Conservation (phyloP, 306 rosid species). For the Boehmeria nivea region DNA sequence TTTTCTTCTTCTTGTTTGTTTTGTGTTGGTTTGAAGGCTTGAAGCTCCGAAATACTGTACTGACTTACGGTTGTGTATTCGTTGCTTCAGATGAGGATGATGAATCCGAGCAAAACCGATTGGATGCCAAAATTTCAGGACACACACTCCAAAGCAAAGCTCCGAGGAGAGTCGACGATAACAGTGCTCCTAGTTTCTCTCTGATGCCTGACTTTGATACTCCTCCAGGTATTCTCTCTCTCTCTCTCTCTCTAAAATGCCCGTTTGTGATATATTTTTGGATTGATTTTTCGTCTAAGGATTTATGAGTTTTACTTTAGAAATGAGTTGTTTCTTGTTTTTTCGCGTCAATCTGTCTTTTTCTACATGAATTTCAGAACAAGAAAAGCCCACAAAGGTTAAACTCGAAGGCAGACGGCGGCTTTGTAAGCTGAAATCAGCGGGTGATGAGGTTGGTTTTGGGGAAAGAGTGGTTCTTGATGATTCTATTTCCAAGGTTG, state of each 20-base stretch:
- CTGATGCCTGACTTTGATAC: slow-evolving; percentile 45
- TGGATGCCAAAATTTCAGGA: slow-evolving; percentile 15
- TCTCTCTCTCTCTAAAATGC: background rate
- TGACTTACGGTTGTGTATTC: background rate
- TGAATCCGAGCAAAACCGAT: slow-evolving; percentile 22
- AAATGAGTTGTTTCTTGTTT: too few relatives aligned
- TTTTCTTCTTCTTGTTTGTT: too few relatives aligned
- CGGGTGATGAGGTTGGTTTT: slow-evolving; percentile 9
- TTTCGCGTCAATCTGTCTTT: too few relatives aligned
- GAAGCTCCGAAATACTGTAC: background rate
- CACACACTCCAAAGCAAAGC: slow-evolving; percentile 12
- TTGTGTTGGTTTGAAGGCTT: too few relatives aligned
- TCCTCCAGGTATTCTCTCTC: slow-evolving; percentile 27
- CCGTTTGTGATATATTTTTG: background rate
- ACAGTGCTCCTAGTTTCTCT: slow-evolving; percentile 41
- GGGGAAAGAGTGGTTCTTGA: slow-evolving; percentile 24
- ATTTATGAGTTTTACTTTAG: too few relatives aligned
- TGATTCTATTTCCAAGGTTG: slow-evolving; percentile 26
- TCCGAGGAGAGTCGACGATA: background rate
- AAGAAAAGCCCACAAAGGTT: slow-evolving; percentile 45
- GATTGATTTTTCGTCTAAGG: background rate
- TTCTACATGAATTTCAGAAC: slow-evolving; percentile 25
- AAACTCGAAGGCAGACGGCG: slow-evolving; percentile 72
- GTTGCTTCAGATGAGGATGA: slow-evolving; percentile 5
- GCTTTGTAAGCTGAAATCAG: slow-evolving; percentile 56